Conservation (phyloP, 1,284 basidiomycete genomes). For the Chalciporus piperatoides region DNA sequence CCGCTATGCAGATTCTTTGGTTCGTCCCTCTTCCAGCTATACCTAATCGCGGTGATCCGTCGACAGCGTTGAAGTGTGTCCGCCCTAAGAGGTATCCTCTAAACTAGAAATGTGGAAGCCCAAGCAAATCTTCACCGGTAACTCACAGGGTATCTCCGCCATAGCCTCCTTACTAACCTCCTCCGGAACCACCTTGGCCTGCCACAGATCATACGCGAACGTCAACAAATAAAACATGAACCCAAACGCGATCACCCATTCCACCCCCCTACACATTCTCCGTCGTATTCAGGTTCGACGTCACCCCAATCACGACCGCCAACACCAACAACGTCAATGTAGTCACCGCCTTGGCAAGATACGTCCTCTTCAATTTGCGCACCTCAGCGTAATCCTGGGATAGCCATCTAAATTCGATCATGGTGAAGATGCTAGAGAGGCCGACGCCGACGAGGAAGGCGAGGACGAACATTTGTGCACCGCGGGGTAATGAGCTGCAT, state of each 20-base stretch:
- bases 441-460: too few relatives aligned
- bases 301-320: constrained; percentile 58
- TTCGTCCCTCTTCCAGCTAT: too few relatives aligned
- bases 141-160: constrained; percentile 1
- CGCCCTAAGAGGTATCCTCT: not conserved
- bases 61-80: too few relatives aligned
- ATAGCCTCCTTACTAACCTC: constrained; percentile 1
- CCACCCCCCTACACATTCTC: constrained; percentile 54
- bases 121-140: not conserved
- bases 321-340: constrained; percentile 50
- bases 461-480: too few relatives aligned
- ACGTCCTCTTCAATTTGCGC: too few relatives aligned
- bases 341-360: too few relatives aligned
- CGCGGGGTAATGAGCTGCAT: too few relatives aligned
- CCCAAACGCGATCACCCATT: constrained; percentile 70
- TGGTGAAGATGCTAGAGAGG: too few relatives aligned
- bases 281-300: constrained; percentile 44
- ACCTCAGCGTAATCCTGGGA: too few relatives aligned
- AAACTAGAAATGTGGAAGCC: not conserved
- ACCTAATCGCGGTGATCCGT: too few relatives aligned
- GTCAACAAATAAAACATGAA: constrained; percentile 69
- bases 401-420: too few relatives aligned
- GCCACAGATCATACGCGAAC: constrained; percentile 62
- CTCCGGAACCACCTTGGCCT: constrained; percentile 39
- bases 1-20: too few relatives aligned